Conservation (phyloP, 2,329 filamentous ascomycete genomes). For the Colletotrichum zoysiae region DNA sequence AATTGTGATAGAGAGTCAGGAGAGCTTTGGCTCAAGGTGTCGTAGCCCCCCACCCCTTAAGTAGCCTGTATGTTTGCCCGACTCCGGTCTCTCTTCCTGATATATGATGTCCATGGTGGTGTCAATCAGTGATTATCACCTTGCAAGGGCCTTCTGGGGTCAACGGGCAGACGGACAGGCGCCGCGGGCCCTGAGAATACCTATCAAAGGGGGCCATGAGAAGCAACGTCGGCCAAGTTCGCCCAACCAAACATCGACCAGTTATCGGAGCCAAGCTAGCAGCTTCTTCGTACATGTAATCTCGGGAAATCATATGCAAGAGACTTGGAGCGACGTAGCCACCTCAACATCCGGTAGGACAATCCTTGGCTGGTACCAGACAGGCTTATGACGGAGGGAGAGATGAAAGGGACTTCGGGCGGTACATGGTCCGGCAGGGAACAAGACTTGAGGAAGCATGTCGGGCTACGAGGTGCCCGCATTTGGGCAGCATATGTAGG, state of each 20-base stretch:
- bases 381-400: constrained; percentile 13
- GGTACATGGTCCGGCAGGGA: constrained; percentile 20
- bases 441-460: constrained; percentile 10
- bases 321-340: constrained; percentile 47
- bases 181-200: constrained; percentile 30
- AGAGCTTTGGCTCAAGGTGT: constrained; percentile 18
- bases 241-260: constrained; percentile 55
- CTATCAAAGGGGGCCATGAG: constrained; percentile 28
- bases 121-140: constrained; percentile 41
- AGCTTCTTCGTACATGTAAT: constrained; percentile 45
- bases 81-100: constrained; percentile 16
- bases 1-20: constrained; percentile 22
- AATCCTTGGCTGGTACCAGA: constrained; percentile 42
- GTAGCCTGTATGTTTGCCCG: constrained; percentile 31
- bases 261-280: constrained; percentile 50
- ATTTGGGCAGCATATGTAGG: constrained; percentile 31
- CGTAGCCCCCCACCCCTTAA: constrained; percentile 37
- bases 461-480: constrained; percentile 31
- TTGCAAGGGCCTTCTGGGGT: constrained; percentile 37
- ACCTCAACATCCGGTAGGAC: constrained; percentile 48
- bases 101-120: constrained; percentile 40
- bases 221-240: constrained; percentile 25
- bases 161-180: constrained; percentile 39
- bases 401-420: constrained; percentile 24
- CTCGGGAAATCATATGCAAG: constrained; percentile 54